These are phyloP conservation scores for Elsinoe arachidis DNA, from an alignment of 2,329 filamentous ascomycete genomes.

Conservation along the genomic window DNA sequence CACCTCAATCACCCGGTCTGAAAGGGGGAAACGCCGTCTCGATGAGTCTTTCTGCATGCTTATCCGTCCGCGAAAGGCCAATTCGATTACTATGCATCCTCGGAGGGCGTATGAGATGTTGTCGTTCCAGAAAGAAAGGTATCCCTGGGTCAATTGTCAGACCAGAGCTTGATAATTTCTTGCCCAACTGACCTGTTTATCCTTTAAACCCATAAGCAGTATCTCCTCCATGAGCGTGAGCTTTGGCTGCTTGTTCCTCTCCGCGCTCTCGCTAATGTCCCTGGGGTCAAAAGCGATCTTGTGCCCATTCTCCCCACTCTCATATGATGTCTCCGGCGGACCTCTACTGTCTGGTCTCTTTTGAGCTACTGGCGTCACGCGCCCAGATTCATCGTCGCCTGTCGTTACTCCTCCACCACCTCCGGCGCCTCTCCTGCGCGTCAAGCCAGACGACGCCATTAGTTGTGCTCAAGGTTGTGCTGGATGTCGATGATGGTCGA, in stretches of 20 bases:
- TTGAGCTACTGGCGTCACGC: conserved; percentile 57
- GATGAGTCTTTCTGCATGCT: conserved; percentile 97
- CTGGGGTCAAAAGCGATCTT: conserved; percentile 97
- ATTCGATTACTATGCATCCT: conserved; percentile 95
- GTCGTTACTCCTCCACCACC: conserved; percentile 48
- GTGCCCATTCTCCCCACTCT: conserved; percentile 86
- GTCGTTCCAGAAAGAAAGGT: conserved; percentile 99
- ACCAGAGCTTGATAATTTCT: conserved; percentile 11
- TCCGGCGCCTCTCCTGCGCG: conserved; percentile 51
- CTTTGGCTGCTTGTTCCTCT: conserved; percentile 96
- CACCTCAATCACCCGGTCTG: conserved; percentile 92
- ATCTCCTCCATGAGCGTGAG: conserved; percentile 98
- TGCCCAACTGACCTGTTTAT: conserved; percentile 72
- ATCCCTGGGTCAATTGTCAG: conserved; percentile 53
- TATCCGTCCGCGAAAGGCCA: conserved; percentile 90
- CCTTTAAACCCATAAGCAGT: conserved; percentile 86
- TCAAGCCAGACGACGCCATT: conserved; percentile 65
- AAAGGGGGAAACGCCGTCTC: conserved; percentile 81
- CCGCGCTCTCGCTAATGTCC: conserved; percentile 93
- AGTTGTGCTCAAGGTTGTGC: conserved; percentile 15
- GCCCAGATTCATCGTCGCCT: conserved; percentile 53
- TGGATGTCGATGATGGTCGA: conserved; percentile 2
- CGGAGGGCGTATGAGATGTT: conserved; percentile 97
- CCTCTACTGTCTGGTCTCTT: conserved; percentile 38
- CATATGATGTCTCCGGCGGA: conserved; percentile 71